phyloP scores from a whole-genome alignment of 1,139 yeast genomes.

The Geotrichum reessii region DNA sequence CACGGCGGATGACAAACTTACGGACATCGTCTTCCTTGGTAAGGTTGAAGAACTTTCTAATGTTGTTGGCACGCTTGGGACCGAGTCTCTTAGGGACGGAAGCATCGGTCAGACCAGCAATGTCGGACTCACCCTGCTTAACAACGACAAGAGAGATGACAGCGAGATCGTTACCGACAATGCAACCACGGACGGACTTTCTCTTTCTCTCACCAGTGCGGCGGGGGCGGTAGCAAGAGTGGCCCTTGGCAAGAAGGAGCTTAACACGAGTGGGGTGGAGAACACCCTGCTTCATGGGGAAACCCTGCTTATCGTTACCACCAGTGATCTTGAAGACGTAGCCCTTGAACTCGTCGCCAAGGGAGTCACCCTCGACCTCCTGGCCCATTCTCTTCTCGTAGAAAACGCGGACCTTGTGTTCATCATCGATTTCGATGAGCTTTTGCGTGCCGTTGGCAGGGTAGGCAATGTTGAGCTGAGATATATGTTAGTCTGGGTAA shows the following conservation, averaged over 20 bases:
- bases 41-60: constrained; percentile 98
- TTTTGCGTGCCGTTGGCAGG: constrained; percentile 99
- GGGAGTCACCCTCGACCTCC: constrained; percentile 98
- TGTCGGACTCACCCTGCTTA: constrained; percentile 96
- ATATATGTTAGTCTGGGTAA: too few species aligned
- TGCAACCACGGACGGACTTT: constrained; percentile 99
- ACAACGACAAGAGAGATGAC: constrained; percentile 88
- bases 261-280: constrained; percentile 99
- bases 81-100: constrained; percentile 98
- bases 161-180: constrained; percentile 95
- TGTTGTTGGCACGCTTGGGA: constrained; percentile 99
- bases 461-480: constrained; percentile 97
- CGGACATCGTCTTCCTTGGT: constrained; percentile 95
- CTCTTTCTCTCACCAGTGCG: constrained; percentile 99
- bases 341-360: constrained; percentile 99
- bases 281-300: constrained; percentile 99
- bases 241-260: constrained; percentile 88
- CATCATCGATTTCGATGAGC: constrained; percentile 96
- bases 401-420: constrained; percentile 97
- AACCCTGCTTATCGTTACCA: constrained; percentile 99
- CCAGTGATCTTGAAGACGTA: constrained; percentile 98
- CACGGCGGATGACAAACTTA: constrained; percentile 97
- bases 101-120: constrained; percentile 91
- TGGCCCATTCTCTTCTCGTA: constrained; percentile 99
- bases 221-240: constrained; percentile 99